Base-by-base conservation (phyloP, 441 rosid genomes). In the Metrosideros polymorpha region DNA sequence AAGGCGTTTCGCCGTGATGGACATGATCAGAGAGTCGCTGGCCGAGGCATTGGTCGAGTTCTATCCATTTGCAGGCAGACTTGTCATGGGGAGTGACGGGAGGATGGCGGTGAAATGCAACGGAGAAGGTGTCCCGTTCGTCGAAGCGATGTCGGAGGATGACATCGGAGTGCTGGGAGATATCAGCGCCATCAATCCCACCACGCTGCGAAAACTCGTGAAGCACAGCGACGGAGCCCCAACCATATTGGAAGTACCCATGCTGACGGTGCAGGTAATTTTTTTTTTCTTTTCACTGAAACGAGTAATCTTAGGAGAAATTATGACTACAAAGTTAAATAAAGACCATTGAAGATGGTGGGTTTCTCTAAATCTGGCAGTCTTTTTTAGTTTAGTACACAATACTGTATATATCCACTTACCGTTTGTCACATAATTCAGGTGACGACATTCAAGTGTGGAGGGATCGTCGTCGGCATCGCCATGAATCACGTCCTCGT, bases 291-390 rank as follows among this genome's bases (percentile, higher is more conserved):
- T 55, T 55, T 24, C 27, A 55, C 59, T 55, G 19, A 1, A 7
- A 50, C 13, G 55, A 18, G 55, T 18, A 52, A 52, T 52, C 8
- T 52, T 52, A 52, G 55, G 24, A 71, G 47, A 25, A 12, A 13
- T 50, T 4, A 50, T 14, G 52, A 50, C 18, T 5, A 13, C 52
- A 50, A 4, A 4, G 13, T 14, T 50, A 50, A 0, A 14, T 50
- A 14, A 4, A 30, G 18, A 15, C 24, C 7, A 15, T 15, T 0
- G 35, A 29, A 29, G 0, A 55, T 55, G 6, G 6, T 0, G n/a
- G 57, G 22, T 52, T 51, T 52, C 54, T 18, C 54, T 18, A 18
- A 7, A 52, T 17, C 53, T 19, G 53, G 15, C 53, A 19, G 54
- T 52, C 54, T 18, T 52, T 18, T 52, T 52, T 52, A 52, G 54